A percentile compares a stretch with the other conserved stretches of the same genome.
These are phyloP conservation scores for Candida sp. DNA, from an alignment of 1,139 yeast species.

Conservation along the genomic window DNA sequence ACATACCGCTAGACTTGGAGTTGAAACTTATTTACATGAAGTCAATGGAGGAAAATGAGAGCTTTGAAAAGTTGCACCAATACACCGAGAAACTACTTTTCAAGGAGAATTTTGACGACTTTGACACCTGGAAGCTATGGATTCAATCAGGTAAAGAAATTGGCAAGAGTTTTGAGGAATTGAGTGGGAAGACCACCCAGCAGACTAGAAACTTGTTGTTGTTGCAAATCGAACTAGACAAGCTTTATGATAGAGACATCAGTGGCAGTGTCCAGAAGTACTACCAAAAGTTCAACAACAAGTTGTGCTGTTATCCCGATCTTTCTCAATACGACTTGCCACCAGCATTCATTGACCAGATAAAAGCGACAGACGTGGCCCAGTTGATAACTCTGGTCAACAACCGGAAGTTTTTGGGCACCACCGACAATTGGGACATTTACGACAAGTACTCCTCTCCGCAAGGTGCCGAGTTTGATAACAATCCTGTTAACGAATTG, in stretches of 20 bases:
- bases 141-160: slow-evolving; percentile 47
- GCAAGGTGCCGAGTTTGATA: slow-evolving; percentile 18
- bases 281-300: slow-evolving; percentile 46
- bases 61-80: slow-evolving; percentile 46
- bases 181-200: slow-evolving; percentile 24
- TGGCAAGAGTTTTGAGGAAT: slow-evolving; percentile 25
- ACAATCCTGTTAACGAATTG: slow-evolving; percentile 61
- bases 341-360: slow-evolving; percentile 13
- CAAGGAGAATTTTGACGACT: slow-evolving; percentile 55
- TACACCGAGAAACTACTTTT: slow-evolving; percentile 40
- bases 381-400: slow-evolving; percentile 52
- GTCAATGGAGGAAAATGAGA: slow-evolving; percentile 36
- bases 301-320: slow-evolving; percentile 67
- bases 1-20: slow-evolving; percentile 54
- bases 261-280: slow-evolving; percentile 41
- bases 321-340: slow-evolving; percentile 38
- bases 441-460: slow-evolving; percentile 25
- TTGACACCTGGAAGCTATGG: slow-evolving; percentile 60
- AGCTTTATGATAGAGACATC: slow-evolving; percentile 20
- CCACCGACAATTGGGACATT: slow-evolving; percentile 30
- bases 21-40: slow-evolving; percentile 56
- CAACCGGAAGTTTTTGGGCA: slow-evolving; percentile 45
- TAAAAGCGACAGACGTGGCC: slow-evolving; percentile 19
- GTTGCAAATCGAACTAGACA: slow-evolving; percentile 54
- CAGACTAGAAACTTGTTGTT: slow-evolving; percentile 60